Evolutionary conservation across 257 asterid species (phyloP).

Genomic region (Capsicum rhomboideum): DNA sequence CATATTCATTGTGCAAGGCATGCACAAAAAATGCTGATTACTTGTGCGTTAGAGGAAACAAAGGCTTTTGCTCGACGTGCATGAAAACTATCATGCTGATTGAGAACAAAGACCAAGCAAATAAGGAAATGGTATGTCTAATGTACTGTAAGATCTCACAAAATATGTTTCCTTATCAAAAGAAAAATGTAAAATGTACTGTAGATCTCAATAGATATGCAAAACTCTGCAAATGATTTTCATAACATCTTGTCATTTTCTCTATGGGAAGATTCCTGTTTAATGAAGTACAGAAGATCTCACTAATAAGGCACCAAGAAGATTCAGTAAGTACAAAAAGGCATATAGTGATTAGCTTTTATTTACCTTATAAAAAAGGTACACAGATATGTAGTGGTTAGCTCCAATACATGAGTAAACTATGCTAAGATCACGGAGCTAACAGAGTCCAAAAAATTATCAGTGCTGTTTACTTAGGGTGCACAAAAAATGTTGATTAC

Average conservation of each 20-base stretch:
- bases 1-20: constrained; percentile 90
- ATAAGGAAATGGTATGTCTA: constrained; percentile 56
- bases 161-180: not conserved
- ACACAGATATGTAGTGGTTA: no score
- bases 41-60: constrained; percentile 63
- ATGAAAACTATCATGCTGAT: constrained; percentile 80
- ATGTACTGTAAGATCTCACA: not conserved
- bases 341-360: no score
- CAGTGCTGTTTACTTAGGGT: not conserved
- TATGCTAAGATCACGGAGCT: no score
- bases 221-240: no score
- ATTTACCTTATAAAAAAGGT: no score
- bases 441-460: no score
- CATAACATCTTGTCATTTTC: no score
- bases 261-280: no score
- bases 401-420: no score
- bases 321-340: no score
- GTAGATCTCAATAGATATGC: not conserved
- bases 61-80: constrained; percentile 90
- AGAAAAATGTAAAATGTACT: not conserved
- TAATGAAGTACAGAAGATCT: no score
- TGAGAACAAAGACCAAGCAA: constrained; percentile 71
- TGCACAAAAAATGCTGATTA: constrained; percentile 68
- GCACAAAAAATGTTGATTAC: constrained; percentile 63
- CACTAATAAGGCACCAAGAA: no score